phyloP scores from a whole-genome alignment of 345 rosid genomes.

The Erysimum cheiranthoides region DNA sequence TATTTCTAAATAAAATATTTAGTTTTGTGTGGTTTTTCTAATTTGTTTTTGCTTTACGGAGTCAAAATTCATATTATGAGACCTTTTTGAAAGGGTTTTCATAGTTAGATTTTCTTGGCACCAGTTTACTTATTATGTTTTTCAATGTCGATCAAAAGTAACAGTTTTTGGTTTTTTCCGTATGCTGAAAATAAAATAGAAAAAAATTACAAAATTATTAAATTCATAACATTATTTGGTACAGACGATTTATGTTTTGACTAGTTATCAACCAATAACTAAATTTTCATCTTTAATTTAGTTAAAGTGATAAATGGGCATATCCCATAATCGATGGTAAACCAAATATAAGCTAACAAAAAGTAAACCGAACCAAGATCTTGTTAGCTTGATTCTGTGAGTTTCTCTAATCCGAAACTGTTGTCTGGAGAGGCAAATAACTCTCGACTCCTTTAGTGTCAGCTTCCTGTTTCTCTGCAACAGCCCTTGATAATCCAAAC shows the following conservation, averaged over 20 bases:
- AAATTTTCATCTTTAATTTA: background rate
- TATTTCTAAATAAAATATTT: too few species aligned
- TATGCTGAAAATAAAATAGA: background rate
- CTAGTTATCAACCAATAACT: background rate
- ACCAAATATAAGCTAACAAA: slow-evolving; percentile 16
- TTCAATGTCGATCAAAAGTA: background rate
- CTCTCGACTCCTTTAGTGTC: slow-evolving; percentile 68
- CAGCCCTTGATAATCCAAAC: slow-evolving; percentile 85
- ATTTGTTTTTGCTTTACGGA: background rate
- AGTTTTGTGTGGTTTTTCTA: background rate
- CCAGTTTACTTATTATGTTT: background rate
- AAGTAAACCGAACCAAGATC: slow-evolving; percentile 6
- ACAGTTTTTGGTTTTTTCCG: background rate
- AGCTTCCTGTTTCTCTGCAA: slow-evolving; percentile 63
- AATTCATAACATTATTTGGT: background rate
- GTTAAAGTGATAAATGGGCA: background rate
- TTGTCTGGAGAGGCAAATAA: slow-evolving; percentile 63
- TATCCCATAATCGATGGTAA: slow-evolving; percentile 8
- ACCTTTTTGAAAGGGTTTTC: background rate
- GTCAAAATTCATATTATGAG: background rate
- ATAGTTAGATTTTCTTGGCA: background rate
- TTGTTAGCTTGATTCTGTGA: background rate
- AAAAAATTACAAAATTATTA: background rate
- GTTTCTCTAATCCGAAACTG: slow-evolving; percentile 53
- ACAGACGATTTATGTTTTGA: background rate